Evolutionary conservation across 2,329 filamentous ascomycete species (phyloP).

Genomic region (Diaporthe ampelina): DNA sequence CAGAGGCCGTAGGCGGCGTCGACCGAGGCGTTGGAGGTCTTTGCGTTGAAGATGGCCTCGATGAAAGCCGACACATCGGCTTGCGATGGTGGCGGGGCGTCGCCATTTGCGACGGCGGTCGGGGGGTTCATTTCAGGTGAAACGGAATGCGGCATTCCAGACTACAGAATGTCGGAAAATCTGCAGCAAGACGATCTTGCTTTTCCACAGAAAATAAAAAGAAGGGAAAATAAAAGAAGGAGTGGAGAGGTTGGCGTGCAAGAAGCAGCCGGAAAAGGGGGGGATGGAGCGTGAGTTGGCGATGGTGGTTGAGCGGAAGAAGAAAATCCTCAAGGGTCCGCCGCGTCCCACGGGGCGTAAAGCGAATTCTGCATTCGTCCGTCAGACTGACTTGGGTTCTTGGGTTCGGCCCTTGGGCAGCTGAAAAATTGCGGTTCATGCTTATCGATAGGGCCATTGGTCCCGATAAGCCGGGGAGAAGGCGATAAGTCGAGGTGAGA

Average conservation of each 20-base stretch:
- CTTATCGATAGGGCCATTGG: conserved; percentile 27
- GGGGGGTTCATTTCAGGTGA: conserved; percentile 45
- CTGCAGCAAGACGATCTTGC: conserved; percentile 13
- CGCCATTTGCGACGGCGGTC: conserved; percentile 44
- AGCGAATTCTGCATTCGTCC: conserved; percentile 31
- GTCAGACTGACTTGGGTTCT: conserved; percentile 3
- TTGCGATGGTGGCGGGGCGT: conserved; percentile 68
- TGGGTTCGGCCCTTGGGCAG: conserved; percentile 27
- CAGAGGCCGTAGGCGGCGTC: conserved; percentile 74
- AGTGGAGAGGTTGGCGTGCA: conserved; percentile 41
- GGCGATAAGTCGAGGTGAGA: neutral
- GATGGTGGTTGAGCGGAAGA: conserved; percentile 15
- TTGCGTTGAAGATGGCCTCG: conserved; percentile 76
- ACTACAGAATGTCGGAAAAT: conserved; percentile 18
- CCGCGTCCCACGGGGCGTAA: conserved; percentile 25
- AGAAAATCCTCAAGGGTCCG: conserved; percentile 31
- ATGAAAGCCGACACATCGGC: conserved; percentile 77
- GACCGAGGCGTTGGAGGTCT: conserved; percentile 78
- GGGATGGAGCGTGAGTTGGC: conserved; percentile 22
- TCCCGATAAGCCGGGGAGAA: neutral
- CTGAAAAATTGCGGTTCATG: conserved; percentile 26
- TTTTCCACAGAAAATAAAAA: conserved; percentile 9
- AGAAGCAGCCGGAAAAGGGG: conserved; percentile 32
- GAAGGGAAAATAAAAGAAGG: conserved; percentile 20
- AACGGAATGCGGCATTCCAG: conserved; percentile 45